phyloP scores from a whole-genome alignment of 2,329 filamentous ascomycete species.

The Ceratocystis alfenasii region DNA sequence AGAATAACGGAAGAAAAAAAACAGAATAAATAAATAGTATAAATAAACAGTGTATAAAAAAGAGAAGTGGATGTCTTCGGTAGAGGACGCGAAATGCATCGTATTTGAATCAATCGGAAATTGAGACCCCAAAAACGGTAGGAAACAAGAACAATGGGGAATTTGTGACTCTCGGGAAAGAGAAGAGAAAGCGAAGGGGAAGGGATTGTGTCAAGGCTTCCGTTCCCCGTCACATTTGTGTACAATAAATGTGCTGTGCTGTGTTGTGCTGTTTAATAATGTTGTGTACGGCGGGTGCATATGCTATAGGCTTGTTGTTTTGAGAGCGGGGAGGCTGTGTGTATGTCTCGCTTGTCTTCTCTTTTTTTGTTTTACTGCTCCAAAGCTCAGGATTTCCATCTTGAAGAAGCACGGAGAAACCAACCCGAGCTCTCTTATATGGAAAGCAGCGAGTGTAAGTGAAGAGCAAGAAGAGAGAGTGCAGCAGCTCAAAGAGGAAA shows the following conservation, averaged over 20 bases:
- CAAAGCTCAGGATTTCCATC: neutral
- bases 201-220: neutral
- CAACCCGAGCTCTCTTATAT: neutral
- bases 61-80: neutral
- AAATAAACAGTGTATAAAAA: neutral
- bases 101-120: neutral
- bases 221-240: neutral
- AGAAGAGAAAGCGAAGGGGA: neutral
- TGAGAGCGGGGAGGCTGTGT: neutral
- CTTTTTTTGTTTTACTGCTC: neutral
- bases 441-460: neutral
- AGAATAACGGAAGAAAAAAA: neutral
- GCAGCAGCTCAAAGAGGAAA: neutral
- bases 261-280: neutral
- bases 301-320: neutral
- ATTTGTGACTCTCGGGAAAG: neutral
- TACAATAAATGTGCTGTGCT: neutral
- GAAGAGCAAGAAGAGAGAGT: neutral
- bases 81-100: neutral
- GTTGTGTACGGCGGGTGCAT: neutral
- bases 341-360: neutral
- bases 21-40: neutral
- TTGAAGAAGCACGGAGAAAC: neutral
- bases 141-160: conserved; percentile 4
- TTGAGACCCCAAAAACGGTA: neutral